These are phyloP conservation scores for Nidularia sp. DNA, from an alignment of 768 basidiomycete genomes.

Conservation along the genomic window DNA sequence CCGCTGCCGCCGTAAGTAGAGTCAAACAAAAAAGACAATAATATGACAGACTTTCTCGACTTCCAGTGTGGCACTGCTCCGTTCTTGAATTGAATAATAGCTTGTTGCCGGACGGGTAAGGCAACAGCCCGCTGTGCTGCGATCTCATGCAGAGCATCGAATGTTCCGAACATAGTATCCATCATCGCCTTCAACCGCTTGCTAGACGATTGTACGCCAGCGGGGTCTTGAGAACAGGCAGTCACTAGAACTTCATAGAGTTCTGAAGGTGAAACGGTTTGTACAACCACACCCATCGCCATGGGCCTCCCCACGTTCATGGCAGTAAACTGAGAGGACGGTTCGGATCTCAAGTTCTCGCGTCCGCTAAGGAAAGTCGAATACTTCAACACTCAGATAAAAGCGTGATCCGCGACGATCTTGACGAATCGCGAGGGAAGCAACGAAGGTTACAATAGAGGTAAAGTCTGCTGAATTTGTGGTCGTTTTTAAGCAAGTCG, in stretches of 20 bases:
- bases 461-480: no score
- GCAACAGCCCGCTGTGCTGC: conserved; percentile 60
- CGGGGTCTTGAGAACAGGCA: conserved; percentile 73
- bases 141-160: conserved; percentile 69
- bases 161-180: conserved; percentile 66
- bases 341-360: no score
- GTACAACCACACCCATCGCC: conserved; percentile 25
- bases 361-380: no score
- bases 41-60: conserved; percentile 59
- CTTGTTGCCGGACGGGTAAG: conserved; percentile 67
- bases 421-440: not conserved
- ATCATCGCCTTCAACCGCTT: conserved; percentile 65
- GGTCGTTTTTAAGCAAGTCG: no score
- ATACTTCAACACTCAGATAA: no score
- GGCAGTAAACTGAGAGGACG: conserved; percentile 3
- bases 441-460: no score
- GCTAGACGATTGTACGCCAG: conserved; percentile 43
- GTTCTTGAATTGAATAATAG: conserved; percentile 90
- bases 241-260: conserved; percentile 61
- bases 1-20: conserved; percentile 4
- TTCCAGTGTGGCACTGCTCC: conserved; percentile 71
- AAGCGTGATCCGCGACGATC: not conserved
- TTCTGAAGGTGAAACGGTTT: conserved; percentile 55
- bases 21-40: not conserved
- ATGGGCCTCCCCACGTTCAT: conserved; percentile 24